Percentiles rank a stretch among this genome's conserved stretches.
Conservation (phyloP, 2,329 filamentous ascomycete species). For the Xylaria sp. region DNA sequence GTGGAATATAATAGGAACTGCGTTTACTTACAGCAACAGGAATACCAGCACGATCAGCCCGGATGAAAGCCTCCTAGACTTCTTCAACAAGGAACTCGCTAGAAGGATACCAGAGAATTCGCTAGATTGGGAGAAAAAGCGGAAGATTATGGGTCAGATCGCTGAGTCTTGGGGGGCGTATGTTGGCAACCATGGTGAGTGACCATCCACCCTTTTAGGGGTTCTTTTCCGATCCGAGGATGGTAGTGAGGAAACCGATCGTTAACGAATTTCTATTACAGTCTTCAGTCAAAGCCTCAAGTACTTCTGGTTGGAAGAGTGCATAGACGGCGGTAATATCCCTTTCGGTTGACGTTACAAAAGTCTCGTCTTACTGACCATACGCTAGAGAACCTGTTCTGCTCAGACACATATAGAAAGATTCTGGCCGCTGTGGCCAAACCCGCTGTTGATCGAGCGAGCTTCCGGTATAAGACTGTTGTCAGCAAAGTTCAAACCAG, state of each 20-base stretch:
- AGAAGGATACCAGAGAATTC: constrained; percentile 60
- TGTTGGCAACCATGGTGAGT: constrained; percentile 66
- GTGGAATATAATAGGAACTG: constrained; percentile 75
- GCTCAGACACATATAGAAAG: constrained; percentile 68
- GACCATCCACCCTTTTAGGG: neutral
- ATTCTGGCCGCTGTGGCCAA: constrained; percentile 68
- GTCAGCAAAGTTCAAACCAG: constrained; percentile 58
- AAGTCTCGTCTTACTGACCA: constrained; percentile 41
- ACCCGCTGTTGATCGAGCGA: constrained; percentile 65
- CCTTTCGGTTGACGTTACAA: neutral
- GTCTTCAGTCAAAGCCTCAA: constrained; percentile 74
- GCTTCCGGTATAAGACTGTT: constrained; percentile 63
- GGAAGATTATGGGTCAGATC: constrained; percentile 61
- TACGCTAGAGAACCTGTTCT: constrained; percentile 67
- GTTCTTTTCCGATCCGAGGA: too few species aligned
- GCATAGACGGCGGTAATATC: constrained; percentile 73
- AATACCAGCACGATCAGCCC: constrained; percentile 60
- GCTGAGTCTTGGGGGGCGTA: constrained; percentile 78
- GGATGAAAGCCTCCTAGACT: constrained; percentile 64
- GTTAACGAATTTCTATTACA: constrained; percentile 20
- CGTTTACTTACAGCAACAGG: constrained; percentile 74
- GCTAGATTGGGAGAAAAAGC: constrained; percentile 54
- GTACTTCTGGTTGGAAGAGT: constrained; percentile 83
- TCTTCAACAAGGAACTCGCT: constrained; percentile 59
- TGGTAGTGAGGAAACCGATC: neutral